These are phyloP conservation scores for Filosporella fistucella DNA, from an alignment of 495 filamentous ascomycete species.

Conservation along the genomic window DNA sequence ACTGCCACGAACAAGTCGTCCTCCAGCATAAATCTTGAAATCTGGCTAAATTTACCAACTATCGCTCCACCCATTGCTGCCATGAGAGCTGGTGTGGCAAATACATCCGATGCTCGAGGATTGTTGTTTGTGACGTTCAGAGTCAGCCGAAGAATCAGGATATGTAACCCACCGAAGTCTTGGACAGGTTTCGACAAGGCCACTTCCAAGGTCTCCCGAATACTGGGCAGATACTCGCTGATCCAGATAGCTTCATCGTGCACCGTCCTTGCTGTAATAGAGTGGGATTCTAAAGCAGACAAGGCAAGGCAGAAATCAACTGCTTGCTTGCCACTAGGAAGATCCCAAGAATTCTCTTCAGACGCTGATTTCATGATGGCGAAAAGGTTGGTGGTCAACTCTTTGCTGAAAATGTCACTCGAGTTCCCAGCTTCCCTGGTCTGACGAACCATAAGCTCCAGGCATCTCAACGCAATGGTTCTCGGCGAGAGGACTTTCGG, in stretches of 20 bases:
- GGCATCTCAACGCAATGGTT: slow-evolving; percentile 55
- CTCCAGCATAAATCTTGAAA: slow-evolving; percentile 35
- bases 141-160: slow-evolving; percentile 58
- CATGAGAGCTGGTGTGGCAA: slow-evolving; percentile 45
- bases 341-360: slow-evolving; percentile 21
- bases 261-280: slow-evolving; percentile 27
- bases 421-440: slow-evolving; percentile 43
- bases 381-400: slow-evolving; percentile 46
- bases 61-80: slow-evolving; percentile 27
- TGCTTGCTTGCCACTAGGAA: slow-evolving; percentile 23
- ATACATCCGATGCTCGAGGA: slow-evolving; percentile 55
- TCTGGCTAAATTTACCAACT: slow-evolving; percentile 27
- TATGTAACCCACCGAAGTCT: slow-evolving; percentile 11
- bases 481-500: slow-evolving; percentile 55
- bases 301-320: slow-evolving; percentile 40
- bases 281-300: slow-evolving; percentile 62
- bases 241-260: slow-evolving; percentile 27
- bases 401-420: slow-evolving; percentile 45
- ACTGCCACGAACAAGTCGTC: slow-evolving; percentile 45
- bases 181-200: slow-evolving; percentile 12
- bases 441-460: slow-evolving; percentile 56
- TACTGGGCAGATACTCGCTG: slow-evolving; percentile 24
- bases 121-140: slow-evolving; percentile 89
- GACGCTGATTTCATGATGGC: slow-evolving; percentile 33
- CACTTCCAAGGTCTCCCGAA: slow-evolving; percentile 15